Conservation (phyloP, 768 basidiomycete genomes). For the Boletus rubescentipes region DNA sequence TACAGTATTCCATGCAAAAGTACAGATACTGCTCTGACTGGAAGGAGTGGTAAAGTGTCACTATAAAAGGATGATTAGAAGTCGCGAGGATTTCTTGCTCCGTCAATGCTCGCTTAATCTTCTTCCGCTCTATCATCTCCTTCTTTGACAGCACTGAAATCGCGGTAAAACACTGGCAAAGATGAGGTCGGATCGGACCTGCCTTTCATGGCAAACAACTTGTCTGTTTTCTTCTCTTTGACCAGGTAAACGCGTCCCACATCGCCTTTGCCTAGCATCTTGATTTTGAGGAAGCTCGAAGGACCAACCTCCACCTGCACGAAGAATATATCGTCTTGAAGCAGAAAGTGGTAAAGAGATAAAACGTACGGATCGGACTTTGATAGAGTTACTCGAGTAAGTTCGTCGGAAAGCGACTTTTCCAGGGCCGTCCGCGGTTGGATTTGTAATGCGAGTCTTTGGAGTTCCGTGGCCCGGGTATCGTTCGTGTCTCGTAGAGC, state of each 20-base stretch:
- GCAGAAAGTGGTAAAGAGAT: neutral
- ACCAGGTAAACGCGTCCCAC: constrained; percentile 99
- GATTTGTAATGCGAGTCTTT: constrained; percentile 47
- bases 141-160: constrained; percentile 90
- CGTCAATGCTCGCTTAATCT: constrained; percentile 97
- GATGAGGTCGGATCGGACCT: constrained; percentile 28
- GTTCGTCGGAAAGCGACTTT: constrained; percentile 85
- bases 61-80: constrained; percentile 99
- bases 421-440: constrained; percentile 48
- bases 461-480: constrained; percentile 25
- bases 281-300: constrained; percentile 93
- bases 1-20: constrained; percentile 99
- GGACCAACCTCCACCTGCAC: constrained; percentile 89
- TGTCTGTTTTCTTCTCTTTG: constrained; percentile 94
- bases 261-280: constrained; percentile 98
- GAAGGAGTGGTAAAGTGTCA: constrained; percentile 98
- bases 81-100: constrained; percentile 99
- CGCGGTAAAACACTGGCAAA: constrained; percentile 18
- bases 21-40: constrained; percentile 98
- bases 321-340: neutral
- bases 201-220: constrained; percentile 99
- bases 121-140: constrained; percentile 99
- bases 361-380: constrained; percentile 74
- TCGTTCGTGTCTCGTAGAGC: constrained; percentile 43
- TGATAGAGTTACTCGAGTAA: constrained; percentile 97